Evolutionary conservation across 2,329 filamentous ascomycete genomes (phyloP), one percentile per base, ranked within the genome.

Genomic region (Cytospora schulzeri): DNA sequence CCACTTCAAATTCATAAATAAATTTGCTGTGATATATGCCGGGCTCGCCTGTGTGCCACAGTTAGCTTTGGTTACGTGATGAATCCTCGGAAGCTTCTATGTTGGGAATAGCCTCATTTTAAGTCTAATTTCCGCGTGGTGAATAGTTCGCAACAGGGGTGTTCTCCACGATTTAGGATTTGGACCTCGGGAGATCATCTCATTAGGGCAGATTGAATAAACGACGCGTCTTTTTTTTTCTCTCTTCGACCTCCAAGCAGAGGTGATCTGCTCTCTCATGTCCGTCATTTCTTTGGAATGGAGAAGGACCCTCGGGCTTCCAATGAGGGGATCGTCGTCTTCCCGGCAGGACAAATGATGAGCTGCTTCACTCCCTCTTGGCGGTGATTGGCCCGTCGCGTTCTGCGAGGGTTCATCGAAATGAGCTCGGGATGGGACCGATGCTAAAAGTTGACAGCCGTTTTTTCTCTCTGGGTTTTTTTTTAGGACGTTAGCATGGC

Each of bases 91-190:
- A 26, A 55, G 58, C 26, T 33, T 38, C 53, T 64, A 57, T 61
- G 64, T 35, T 54, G 63, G 59, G 48, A 52, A 54, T 28, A 33
- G 50, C 55, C 63, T 62, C 60, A 62, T 59, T 56, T 63, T 62
- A 62, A 63, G 63, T 52, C 60, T 63, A 65, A 65, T 65, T 59
- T 65, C 63, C 63, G 63, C 60, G 63, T 62, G 63, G 60, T 35
- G 33, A n/a, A 33, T 50, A 12, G 51, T 53, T 14, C 6, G 9
- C 26, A 53, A 28, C 54, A 57, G 56, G 38, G 54, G 22, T 29
- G 31, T 26, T 22, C 22, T 22, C 38, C 56, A 33, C 56, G 38
- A 41, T 41, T 50, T 50, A 24, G 56, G 26, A 50, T 48, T 35
- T 33, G n/a, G n/a, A 29, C 15, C 5, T 4, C n/a, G n/a, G 24